Evolutionary conservation across 78 protist genomes (phyloP).

Genomic region (Creolimax fragrantissima): DNA sequence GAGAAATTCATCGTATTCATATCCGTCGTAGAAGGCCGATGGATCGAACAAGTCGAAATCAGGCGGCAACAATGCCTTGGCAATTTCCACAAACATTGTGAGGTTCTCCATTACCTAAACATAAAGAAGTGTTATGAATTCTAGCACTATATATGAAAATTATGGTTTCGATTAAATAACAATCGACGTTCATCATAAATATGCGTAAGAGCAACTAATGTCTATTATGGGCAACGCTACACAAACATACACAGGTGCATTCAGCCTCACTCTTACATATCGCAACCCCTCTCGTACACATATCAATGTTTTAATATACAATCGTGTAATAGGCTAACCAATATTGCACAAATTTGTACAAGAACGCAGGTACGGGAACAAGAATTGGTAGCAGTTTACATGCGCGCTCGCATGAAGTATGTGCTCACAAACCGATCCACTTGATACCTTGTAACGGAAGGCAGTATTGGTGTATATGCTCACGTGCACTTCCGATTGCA

Average conservation of each 20-base stretch:
- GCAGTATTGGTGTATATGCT: background rate
- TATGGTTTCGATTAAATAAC: too few species aligned
- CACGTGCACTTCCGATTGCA: background rate
- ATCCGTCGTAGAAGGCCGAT: background rate
- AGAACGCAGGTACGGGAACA: too few species aligned
- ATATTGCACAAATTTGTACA: too few species aligned
- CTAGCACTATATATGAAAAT: too few species aligned
- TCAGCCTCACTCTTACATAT: background rate
- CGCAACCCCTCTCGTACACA: too few species aligned
- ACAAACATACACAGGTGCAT: background rate
- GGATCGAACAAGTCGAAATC: background rate
- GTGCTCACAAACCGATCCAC: background rate
- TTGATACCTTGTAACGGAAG: background rate
- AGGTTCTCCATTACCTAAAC: background rate
- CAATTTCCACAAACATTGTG: background rate
- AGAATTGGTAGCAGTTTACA: too few species aligned
- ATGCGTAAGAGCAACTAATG: too few species aligned
- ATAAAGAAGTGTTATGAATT: background rate
- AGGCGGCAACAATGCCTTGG: background rate
- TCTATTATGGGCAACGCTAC: too few species aligned
- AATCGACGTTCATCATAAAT: too few species aligned
- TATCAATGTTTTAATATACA: too few species aligned
- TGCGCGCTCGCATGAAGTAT: background rate
- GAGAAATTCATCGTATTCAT: background rate
- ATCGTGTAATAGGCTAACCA: too few species aligned